Percentiles rank a stretch among this genome's conserved stretches.
These are phyloP conservation scores for Acmispon strigosus DNA, from an alignment of 306 rosid species.

Conservation along the genomic window DNA sequence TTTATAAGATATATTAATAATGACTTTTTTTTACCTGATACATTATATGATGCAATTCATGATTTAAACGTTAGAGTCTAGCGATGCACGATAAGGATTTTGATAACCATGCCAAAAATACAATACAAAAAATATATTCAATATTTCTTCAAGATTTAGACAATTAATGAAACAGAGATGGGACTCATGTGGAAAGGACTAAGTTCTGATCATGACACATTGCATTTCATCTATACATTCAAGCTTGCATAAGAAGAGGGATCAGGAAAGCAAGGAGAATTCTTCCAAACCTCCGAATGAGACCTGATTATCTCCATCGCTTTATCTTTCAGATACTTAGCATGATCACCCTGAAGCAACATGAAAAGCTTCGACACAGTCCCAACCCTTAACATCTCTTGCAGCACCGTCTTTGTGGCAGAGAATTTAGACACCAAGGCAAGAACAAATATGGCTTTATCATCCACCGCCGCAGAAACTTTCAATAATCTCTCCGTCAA, in stretches of 20 bases:
- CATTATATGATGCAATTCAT: no score
- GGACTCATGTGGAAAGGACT: no score
- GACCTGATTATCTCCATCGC: constrained; percentile 39
- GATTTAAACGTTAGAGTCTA: no score
- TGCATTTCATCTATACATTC: neutral
- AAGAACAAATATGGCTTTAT: constrained; percentile 44
- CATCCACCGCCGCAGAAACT: constrained; percentile 45
- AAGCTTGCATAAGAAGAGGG: neutral
- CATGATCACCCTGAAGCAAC: constrained; percentile 44
- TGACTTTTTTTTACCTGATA: no score
- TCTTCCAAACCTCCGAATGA: constrained; percentile 50
- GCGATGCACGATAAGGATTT: no score
- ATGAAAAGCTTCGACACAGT: constrained; percentile 48
- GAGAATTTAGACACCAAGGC: constrained; percentile 37
- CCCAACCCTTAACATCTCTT: constrained; percentile 61
- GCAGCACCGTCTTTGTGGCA: constrained; percentile 35
- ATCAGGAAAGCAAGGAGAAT: constrained; percentile 39
- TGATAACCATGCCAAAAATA: neutral
- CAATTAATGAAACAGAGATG: neutral
- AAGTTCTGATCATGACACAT: no score
- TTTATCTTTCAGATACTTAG: constrained; percentile 38
- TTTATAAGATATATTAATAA: no score
- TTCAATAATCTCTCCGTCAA: constrained; percentile 40
- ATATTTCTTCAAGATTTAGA: neutral
- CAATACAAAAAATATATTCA: neutral